These are phyloP conservation scores for Leccinum truebloodii DNA, from an alignment of 768 basidiomycete genomes.

Conservation along the genomic window DNA sequence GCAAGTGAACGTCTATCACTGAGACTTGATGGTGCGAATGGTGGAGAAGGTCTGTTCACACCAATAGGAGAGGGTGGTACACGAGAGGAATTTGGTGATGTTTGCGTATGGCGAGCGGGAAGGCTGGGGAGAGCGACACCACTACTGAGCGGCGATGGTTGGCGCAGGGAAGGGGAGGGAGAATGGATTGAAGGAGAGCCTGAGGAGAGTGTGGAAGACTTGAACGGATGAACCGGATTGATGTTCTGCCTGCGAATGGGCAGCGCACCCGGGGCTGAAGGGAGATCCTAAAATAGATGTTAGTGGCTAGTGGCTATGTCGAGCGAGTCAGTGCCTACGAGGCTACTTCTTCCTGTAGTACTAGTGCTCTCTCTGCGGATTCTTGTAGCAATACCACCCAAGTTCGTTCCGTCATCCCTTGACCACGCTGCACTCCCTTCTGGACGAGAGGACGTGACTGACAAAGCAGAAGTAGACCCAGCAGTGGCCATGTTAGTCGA, in stretches of 20 bases:
- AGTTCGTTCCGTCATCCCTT: conserved; percentile 37
- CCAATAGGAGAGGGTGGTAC: conserved; percentile 42
- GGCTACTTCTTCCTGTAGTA: conserved; percentile 36
- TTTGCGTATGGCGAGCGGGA: conserved; percentile 38
- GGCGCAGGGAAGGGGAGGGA: conserved; percentile 47
- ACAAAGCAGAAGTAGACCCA: conserved; percentile 40
- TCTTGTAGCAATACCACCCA: conserved; percentile 42
- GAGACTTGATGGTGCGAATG: conserved; percentile 43
- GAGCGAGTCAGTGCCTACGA: conserved; percentile 14
- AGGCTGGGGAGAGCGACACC: conserved; percentile 32
- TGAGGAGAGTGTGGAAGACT: conserved; percentile 50
- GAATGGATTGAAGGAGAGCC: conserved; percentile 52
- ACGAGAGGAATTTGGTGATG: conserved; percentile 45
- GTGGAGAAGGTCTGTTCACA: conserved; percentile 38
- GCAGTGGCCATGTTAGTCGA: conserved; percentile 33
- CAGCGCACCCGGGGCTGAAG: conserved; percentile 40
- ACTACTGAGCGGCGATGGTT: conserved; percentile 45
- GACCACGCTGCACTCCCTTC: conserved; percentile 38
- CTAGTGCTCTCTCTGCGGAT: conserved; percentile 54
- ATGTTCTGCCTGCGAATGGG: conserved; percentile 48
- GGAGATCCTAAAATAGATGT: conserved; percentile 34
- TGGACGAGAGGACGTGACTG: conserved; percentile 43
- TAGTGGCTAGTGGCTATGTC: conserved; percentile 5
- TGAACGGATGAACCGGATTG: conserved; percentile 47
- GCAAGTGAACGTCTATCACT: conserved; percentile 42